These are phyloP conservation scores for Umbelopsis sp. DNA, from an alignment of 192 early-diverging fungal species.

Conservation along the genomic window DNA sequence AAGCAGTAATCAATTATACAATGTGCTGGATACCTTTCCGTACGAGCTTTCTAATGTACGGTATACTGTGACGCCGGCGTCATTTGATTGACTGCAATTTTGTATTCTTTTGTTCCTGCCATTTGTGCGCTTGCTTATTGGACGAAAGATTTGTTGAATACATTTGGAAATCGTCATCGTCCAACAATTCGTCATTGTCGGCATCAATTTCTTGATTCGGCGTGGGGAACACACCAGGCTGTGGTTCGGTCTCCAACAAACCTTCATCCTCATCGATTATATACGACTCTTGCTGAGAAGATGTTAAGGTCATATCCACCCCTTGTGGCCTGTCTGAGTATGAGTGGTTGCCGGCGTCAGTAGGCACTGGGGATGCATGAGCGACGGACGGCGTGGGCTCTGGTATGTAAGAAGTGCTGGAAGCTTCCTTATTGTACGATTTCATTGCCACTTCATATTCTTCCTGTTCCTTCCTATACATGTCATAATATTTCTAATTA, in stretches of 20 bases:
- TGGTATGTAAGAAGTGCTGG: neutral
- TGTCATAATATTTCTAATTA: slow-evolving; percentile 40
- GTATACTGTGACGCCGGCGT: neutral
- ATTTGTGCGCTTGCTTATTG: neutral
- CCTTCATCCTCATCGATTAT: neutral
- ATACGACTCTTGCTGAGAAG: neutral
- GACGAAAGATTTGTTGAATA: neutral
- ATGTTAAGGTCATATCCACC: neutral
- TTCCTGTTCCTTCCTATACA: slow-evolving; percentile 31
- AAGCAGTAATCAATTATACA: neutral
- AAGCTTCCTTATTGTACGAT: slow-evolving; percentile 19
- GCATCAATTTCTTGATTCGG: neutral
- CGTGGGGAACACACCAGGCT: neutral
- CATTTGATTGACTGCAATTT: neutral
- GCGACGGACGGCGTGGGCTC: neutral
- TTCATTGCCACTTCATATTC: slow-evolving; percentile 42
- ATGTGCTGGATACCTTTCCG: neutral
- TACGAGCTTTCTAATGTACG: neutral
- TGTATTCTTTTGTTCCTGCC: neutral
- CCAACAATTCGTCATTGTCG: neutral
- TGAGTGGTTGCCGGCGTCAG: neutral
- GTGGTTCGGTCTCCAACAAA: neutral
- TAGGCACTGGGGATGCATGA: neutral
- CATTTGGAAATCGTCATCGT: neutral
- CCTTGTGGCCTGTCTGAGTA: neutral